phyloP scores from a whole-genome alignment of 345 rosid species.

The Schrenkiella parvula region DNA sequence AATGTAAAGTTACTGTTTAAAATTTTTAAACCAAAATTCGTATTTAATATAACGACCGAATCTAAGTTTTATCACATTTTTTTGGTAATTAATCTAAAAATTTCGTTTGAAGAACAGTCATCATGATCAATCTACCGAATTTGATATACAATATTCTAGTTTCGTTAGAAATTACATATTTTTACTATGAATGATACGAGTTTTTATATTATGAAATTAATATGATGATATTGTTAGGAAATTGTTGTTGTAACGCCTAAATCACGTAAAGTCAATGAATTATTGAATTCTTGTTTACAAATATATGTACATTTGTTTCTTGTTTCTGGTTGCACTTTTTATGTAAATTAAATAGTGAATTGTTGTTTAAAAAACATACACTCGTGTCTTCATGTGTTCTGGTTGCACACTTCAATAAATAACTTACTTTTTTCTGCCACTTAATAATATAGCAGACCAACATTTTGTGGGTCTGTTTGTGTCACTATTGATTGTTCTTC shows the following conservation, averaged over 20 bases:
- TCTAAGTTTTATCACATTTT: not conserved
- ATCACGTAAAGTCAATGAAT: constrained; percentile 3
- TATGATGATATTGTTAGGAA: constrained; percentile 5
- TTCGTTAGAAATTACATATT: not conserved
- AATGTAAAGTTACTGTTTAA: not conserved
- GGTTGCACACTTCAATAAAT: not conserved
- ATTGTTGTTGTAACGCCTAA: not conserved
- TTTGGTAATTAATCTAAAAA: no score
- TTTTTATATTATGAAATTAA: not conserved
- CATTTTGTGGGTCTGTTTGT: constrained; percentile 1
- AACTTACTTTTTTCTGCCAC: not conserved
- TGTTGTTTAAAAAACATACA: not conserved
- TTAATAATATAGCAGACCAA: not conserved
- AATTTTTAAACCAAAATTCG: not conserved
- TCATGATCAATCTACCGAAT: no score
- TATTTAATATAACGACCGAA: not conserved
- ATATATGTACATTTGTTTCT: not conserved
- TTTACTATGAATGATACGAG: not conserved
- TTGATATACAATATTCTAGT: no score
- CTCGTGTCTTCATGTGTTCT: constrained; percentile 15
- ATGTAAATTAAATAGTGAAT: not conserved
- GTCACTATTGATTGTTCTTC: not conserved
- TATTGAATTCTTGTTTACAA: not conserved
- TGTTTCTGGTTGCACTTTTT: not conserved
- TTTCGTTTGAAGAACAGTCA: no score